Percentiles rank a stretch among this genome's conserved stretches.
phyloP scores from a whole-genome alignment of 768 basidiomycete genomes.

The Lactarius sp. region DNA sequence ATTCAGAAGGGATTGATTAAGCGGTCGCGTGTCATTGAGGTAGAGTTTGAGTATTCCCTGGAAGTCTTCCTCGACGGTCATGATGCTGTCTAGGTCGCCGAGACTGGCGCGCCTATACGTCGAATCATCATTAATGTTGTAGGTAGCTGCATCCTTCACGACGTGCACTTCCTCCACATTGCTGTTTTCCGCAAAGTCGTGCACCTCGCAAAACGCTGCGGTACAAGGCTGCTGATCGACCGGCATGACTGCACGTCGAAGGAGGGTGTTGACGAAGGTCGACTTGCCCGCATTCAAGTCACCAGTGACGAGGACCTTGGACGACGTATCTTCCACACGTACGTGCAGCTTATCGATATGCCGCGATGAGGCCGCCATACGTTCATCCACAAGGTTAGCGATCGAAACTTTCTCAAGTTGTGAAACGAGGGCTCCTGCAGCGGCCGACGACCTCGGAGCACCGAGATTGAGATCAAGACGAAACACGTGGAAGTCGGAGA shows the following conservation, averaged over 20 bases:
- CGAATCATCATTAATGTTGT: conserved; percentile 63
- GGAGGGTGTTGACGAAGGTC: conserved; percentile 93
- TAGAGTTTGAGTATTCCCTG: conserved; percentile 83
- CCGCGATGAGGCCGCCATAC: conserved; percentile 63
- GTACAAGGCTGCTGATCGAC: conserved; percentile 98
- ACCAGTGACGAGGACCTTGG: conserved; percentile 95
- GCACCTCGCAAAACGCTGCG: conserved; percentile 94
- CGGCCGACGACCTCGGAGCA: conserved; percentile 55
- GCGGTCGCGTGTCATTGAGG: conserved; percentile 72
- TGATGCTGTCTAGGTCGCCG: conserved; percentile 69
- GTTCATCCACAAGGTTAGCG: conserved; percentile 84
- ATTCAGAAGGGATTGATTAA: conserved; percentile 81
- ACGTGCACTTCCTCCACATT: conserved; percentile 85
- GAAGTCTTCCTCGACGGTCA: conserved; percentile 66
- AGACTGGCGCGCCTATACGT: conserved; percentile 72
- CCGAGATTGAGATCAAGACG: conserved; percentile 92
- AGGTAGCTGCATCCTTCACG: conserved; percentile 60
- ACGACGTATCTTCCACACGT: conserved; percentile 87
- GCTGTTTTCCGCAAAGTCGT: conserved; percentile 77
- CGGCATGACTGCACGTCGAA: conserved; percentile 89
- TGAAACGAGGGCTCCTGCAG: conserved; percentile 70
- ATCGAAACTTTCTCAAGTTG: conserved; percentile 93
- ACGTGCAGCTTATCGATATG: conserved; percentile 83
- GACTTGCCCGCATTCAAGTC: conserved; percentile 99
- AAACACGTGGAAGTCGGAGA: conserved; percentile 77